A percentile compares a stretch with the other conserved stretches of the same genome.
Conservation (phyloP, 306 rosid genomes). For the Cotoneaster glaucophyllus region DNA sequence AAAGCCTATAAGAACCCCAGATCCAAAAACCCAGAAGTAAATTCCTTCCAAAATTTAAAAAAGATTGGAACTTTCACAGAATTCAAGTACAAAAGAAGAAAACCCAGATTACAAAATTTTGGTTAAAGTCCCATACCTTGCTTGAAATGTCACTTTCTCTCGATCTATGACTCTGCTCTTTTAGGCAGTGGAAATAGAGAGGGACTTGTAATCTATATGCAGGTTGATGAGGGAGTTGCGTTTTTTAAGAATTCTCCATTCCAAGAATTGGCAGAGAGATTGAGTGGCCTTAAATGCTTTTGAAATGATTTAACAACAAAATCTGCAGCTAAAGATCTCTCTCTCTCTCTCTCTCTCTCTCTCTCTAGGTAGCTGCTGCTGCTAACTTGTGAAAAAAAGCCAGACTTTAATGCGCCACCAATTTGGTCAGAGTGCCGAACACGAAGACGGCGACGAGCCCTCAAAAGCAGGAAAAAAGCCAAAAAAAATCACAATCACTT, state of each 20-base stretch:
- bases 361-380: neutral
- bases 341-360: neutral
- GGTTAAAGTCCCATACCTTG: slow-evolving; percentile 29
- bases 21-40: slow-evolving; percentile 23
- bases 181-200: neutral
- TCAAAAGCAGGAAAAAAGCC: slow-evolving; percentile 45
- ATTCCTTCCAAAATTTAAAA: slow-evolving; percentile 7
- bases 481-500: neutral
- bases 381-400: slow-evolving; percentile 13
- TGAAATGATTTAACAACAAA: slow-evolving; percentile 13
- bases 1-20: slow-evolving; percentile 33
- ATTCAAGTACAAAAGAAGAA: neutral
- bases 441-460: slow-evolving; percentile 63
- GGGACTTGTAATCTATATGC: neutral
- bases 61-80: slow-evolving; percentile 1
- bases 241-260: slow-evolving; percentile 14
- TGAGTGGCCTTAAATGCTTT: slow-evolving; percentile 40
- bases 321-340: slow-evolving; percentile 14
- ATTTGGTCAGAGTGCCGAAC: slow-evolving; percentile 42
- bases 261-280: slow-evolving; percentile 6
- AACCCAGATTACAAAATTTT: neutral
- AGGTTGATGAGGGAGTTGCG: neutral
- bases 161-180: neutral
- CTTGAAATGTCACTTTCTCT: slow-evolving; percentile 49
- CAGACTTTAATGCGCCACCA: slow-evolving; percentile 56